A percentile compares a stretch with the other conserved stretches of the same genome.
Conservation (phyloP, 257 asterid species). For the Fraxinus anomala region DNA sequence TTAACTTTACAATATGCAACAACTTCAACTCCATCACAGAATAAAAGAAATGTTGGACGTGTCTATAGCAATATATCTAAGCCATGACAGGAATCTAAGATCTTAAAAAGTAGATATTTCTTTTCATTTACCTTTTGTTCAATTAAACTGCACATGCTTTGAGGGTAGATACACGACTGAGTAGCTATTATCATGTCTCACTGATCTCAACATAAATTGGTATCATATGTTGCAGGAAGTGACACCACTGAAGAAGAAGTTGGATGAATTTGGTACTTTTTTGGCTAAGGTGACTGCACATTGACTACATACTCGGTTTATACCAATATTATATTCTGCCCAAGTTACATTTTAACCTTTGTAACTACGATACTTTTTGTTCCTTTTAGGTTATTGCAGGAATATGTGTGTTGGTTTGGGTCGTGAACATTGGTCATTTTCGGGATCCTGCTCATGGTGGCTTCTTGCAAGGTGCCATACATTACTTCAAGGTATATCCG, state of each 20-base stretch:
- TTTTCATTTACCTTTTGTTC: slow-evolving; percentile 8
- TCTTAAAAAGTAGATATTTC: slow-evolving; percentile 5
- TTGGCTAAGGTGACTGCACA: slow-evolving; percentile 78
- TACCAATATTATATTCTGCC: slow-evolving; percentile 19
- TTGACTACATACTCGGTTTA: slow-evolving; percentile 14
- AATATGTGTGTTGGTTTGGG: slow-evolving; percentile 93
- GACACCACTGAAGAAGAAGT: slow-evolving; percentile 94
- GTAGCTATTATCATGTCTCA: slow-evolving; percentile 21
- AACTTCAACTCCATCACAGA: slow-evolving; percentile 8
- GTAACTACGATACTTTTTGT: slow-evolving; percentile 25
- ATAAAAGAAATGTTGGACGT: not conserved
- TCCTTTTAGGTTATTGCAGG: slow-evolving; percentile 93
- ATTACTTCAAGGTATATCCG: slow-evolving; percentile 82
- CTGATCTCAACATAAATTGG: slow-evolving; percentile 26
- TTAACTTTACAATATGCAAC: not conserved
- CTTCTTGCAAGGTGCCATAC: slow-evolving; percentile 89
- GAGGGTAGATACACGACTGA: slow-evolving; percentile 15
- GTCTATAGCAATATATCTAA: not conserved
- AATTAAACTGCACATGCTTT: slow-evolving; percentile 16
- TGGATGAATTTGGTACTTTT: slow-evolving; percentile 96
- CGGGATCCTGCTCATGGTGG: slow-evolving; percentile 99
- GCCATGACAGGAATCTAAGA: slow-evolving; percentile 9
- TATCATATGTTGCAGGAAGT: slow-evolving; percentile 66
- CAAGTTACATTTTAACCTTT: slow-evolving; percentile 1
- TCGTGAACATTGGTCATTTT: slow-evolving; percentile 96